Conservation (phyloP, 1,139 yeast genomes). For the Magnusiomyces suaveolens region DNA sequence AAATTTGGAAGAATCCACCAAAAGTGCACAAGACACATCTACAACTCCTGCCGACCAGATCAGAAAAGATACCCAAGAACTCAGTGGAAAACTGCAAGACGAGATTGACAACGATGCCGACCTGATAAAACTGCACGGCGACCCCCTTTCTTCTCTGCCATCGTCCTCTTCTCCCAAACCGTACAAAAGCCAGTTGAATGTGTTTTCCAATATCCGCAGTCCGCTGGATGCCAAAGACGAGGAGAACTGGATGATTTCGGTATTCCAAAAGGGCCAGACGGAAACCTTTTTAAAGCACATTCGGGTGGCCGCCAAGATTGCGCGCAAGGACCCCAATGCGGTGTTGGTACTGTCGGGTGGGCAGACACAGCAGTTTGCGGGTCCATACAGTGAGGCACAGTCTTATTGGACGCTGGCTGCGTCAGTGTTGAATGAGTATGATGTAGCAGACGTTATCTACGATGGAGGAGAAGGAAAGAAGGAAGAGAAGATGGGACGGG, state of each 20-base stretch:
- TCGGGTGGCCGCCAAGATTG: constrained; percentile 30
- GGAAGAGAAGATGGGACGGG: no score
- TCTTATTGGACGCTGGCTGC: constrained; percentile 16
- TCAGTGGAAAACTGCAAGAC: not conserved
- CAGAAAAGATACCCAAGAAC: not conserved
- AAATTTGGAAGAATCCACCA: no score
- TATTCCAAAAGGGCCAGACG: constrained; percentile 59
- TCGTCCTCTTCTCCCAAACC: not conserved
- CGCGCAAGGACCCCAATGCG: constrained; percentile 26
- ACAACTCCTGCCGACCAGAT: no score
- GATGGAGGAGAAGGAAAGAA: no score
- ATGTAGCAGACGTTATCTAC: no score
- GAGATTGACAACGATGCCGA: constrained; percentile 10
- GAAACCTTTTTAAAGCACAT: constrained; percentile 65
- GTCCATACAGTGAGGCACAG: constrained; percentile 51
- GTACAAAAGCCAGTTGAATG: not conserved
- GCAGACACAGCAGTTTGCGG: constrained; percentile 47
- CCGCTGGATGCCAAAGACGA: constrained; percentile 13
- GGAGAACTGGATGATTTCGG: constrained; percentile 44
- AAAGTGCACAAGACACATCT: no score
- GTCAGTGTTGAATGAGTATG: constrained; percentile 7
- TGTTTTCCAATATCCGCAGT: constrained; percentile 5
- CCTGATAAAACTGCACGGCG: constrained; percentile 21
- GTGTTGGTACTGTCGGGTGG: constrained; percentile 61
- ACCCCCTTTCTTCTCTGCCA: not conserved